phyloP scores from a whole-genome alignment of 1,139 yeast species.

The Diutina neorugosa region DNA sequence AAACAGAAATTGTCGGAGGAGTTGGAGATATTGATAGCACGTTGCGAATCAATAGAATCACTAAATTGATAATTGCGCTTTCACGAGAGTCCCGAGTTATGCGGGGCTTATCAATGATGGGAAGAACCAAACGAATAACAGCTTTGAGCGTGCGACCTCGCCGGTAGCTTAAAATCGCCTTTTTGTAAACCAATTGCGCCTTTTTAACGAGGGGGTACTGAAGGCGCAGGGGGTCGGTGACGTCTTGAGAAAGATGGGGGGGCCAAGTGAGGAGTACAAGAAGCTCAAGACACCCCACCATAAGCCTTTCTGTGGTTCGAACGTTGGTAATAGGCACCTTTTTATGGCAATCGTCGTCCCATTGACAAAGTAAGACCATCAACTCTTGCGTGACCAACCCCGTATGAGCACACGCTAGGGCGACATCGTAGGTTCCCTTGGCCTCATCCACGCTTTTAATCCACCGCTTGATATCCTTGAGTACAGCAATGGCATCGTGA shows the following conservation, averaged over 20 bases:
- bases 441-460: conserved; percentile 71
- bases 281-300: conserved; percentile 63
- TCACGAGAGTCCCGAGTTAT: conserved; percentile 60
- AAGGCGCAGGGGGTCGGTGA: conserved; percentile 7
- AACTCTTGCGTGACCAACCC: conserved; percentile 66
- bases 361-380: conserved; percentile 60
- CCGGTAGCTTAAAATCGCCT: conserved; percentile 44
- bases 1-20: conserved; percentile 24
- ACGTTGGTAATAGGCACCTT: background rate
- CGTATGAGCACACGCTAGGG: conserved; percentile 77
- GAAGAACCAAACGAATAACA: conserved; percentile 56
- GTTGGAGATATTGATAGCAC: conserved; percentile 66
- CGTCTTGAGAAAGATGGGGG: conserved; percentile 19
- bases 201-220: conserved; percentile 13
- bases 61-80: conserved; percentile 59
- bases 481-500: conserved; percentile 81
- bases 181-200: conserved; percentile 63
- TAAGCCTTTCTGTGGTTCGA: conserved; percentile 40
- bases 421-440: conserved; percentile 62
- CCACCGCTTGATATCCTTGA: conserved; percentile 84
- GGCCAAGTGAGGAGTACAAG: conserved; percentile 88
- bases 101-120: conserved; percentile 44
- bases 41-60: conserved; percentile 65
- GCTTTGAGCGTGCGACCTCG: conserved; percentile 59
- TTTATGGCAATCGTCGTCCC: conserved; percentile 34